A percentile compares a stretch with the other conserved stretches of the same genome.
Evolutionary conservation across 148 eudicot species (phyloP).

Genomic region (Spergularia marina): DNA sequence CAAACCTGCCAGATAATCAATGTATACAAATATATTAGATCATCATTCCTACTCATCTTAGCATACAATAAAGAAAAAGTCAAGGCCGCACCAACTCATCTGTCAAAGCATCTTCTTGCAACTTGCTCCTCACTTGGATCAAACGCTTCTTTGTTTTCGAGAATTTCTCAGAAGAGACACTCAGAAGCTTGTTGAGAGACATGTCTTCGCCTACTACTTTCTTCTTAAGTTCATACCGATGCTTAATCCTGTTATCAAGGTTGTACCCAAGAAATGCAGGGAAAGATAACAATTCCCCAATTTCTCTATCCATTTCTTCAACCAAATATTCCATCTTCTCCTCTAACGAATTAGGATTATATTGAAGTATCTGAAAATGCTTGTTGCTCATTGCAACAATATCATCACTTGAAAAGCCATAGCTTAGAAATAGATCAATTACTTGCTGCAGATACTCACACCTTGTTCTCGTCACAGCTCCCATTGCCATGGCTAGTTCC

Average conservation of each 20-base stretch:
- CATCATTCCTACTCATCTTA: no score
- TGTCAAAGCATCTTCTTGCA: constrained; percentile 1
- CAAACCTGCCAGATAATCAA: constrained; percentile 16
- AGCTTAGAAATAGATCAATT: constrained; percentile 62
- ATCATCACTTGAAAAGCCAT: constrained; percentile 70
- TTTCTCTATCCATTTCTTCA: constrained; percentile 84
- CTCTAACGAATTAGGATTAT: constrained; percentile 71
- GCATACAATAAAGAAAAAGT: not conserved
- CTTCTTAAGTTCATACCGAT: constrained; percentile 70
- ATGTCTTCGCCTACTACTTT: constrained; percentile 62
- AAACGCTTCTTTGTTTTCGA: constrained; percentile 43
- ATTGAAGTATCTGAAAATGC: constrained; percentile 84
- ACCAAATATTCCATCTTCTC: constrained; percentile 81
- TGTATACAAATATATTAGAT: not conserved
- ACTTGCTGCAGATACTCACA: constrained; percentile 74
- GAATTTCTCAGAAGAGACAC: constrained; percentile 64
- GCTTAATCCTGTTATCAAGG: constrained; percentile 83
- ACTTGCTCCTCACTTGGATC: constrained; percentile 16
- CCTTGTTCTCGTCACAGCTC: constrained; percentile 82
- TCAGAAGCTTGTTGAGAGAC: constrained; percentile 84
- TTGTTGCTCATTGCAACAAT: constrained; percentile 80
- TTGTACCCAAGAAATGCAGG: constrained; percentile 95
- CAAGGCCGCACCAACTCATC: constrained; percentile 2
- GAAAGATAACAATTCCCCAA: constrained; percentile 78
- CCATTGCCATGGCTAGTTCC: constrained; percentile 86